Conservation (phyloP, 2,329 filamentous ascomycete species). For the Seiridium unicorne region DNA sequence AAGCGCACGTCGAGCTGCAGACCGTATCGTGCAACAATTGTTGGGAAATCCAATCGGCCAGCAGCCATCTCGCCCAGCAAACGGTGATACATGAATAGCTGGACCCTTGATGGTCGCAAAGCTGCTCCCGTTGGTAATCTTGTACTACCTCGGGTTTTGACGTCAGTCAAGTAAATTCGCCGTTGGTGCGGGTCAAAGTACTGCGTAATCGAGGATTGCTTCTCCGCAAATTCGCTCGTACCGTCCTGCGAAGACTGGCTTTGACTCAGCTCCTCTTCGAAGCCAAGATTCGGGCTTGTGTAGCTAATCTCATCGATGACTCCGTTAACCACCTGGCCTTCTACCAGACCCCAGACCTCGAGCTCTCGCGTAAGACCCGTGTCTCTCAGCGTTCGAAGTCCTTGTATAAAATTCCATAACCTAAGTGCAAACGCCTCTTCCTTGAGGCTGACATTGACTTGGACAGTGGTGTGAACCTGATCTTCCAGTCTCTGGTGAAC, state of each 20-base stretch:
- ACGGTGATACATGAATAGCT: slow-evolving; percentile 86
- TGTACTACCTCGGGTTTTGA: slow-evolving; percentile 76
- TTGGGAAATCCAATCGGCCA: slow-evolving; percentile 66
- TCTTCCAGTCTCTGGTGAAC: slow-evolving; percentile 85
- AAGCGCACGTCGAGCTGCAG: slow-evolving; percentile 66
- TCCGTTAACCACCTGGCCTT: slow-evolving; percentile 82
- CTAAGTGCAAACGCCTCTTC: slow-evolving; percentile 81
- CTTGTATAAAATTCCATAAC: slow-evolving; percentile 90
- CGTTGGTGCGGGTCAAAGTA: slow-evolving; percentile 33
- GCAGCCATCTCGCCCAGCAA: slow-evolving; percentile 76
- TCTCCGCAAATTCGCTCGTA: slow-evolving; percentile 11
- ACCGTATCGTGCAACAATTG: slow-evolving; percentile 69
- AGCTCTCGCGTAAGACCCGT: slow-evolving; percentile 73
- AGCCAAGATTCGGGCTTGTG: slow-evolving; percentile 68
- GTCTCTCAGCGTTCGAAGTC: slow-evolving; percentile 69
- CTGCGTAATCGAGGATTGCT: slow-evolving; percentile 37
- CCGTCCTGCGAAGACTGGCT: slow-evolving; percentile 31
- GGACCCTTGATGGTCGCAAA: slow-evolving; percentile 75
- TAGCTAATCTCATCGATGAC: slow-evolving; percentile 85
- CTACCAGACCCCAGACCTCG: slow-evolving; percentile 81
- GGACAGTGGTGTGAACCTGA: slow-evolving; percentile 76
- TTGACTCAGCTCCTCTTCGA: slow-evolving; percentile 59
- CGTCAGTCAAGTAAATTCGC: slow-evolving; percentile 74
- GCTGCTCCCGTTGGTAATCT: slow-evolving; percentile 63
- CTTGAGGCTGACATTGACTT: slow-evolving; percentile 67